Conservation (phyloP, 306 rosid species). For the Glycyrrhiza uralensis region DNA sequence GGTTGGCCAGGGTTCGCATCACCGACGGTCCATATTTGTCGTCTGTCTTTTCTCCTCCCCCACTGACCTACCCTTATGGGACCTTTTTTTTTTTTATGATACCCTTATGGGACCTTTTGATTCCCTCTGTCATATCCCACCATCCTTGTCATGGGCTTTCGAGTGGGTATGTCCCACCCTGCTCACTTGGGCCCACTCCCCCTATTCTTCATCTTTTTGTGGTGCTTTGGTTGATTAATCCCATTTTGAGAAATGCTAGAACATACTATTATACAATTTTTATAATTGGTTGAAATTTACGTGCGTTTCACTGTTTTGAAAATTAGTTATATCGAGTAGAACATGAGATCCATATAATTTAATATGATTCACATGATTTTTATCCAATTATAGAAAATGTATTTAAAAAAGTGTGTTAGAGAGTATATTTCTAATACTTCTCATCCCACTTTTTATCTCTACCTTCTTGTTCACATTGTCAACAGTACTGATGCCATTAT, state of each 20-base stretch:
- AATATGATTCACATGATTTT: too few species aligned
- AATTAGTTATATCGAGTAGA: too few species aligned
- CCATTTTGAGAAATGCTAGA: too few species aligned
- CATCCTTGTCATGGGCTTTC: conserved; percentile 31
- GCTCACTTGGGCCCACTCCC: neutral
- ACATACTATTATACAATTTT: too few species aligned
- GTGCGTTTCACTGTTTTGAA: too few species aligned
- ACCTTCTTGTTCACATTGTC: neutral
- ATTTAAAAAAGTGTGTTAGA: too few species aligned
- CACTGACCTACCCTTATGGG: conserved; percentile 25
- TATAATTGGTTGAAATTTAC: too few species aligned
- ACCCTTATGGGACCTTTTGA: too few species aligned
- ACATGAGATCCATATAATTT: too few species aligned
- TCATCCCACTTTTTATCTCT: conserved; percentile 6
- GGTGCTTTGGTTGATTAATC: neutral
- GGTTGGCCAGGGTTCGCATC: conserved; percentile 38
- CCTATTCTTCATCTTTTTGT: neutral
- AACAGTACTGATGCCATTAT: conserved; percentile 8
- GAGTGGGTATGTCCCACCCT: conserved; percentile 26
- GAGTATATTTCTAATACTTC: too few species aligned
- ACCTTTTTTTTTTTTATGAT: too few species aligned
- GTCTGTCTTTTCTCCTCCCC: conserved; percentile 18
- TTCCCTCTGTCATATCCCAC: conserved; percentile 30
- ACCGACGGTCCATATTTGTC: conserved; percentile 32
- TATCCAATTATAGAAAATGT: too few species aligned